A percentile compares a stretch with the other conserved stretches of the same genome.
phyloP scores from a whole-genome alignment of 257 asterid species.

The Fraxinus excelsior region DNA sequence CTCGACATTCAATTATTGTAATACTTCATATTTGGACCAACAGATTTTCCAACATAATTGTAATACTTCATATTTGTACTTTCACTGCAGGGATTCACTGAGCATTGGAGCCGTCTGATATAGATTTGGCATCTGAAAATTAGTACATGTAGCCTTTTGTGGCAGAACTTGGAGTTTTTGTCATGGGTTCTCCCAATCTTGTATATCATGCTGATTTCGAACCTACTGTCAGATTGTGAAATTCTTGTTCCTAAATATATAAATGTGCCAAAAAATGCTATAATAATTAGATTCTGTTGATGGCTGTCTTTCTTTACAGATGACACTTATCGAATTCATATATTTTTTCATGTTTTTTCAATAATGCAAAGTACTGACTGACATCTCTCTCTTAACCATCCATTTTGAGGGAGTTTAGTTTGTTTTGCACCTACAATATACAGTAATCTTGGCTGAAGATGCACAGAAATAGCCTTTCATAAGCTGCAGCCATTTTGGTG shows the following conservation, averaged over 20 bases:
- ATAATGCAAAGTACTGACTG: background rate
- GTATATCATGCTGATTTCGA: background rate
- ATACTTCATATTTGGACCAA: too few species aligned
- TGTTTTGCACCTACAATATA: background rate
- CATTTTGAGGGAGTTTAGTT: background rate
- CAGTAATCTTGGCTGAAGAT: conserved; percentile 42
- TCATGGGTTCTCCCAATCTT: conserved; percentile 15
- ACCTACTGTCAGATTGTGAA: background rate
- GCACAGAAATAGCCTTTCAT: conserved; percentile 72
- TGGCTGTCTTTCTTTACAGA: background rate
- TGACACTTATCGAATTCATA: background rate
- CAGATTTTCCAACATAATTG: background rate
- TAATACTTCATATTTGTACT: background rate
- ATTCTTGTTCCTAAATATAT: background rate
- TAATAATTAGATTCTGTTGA: background rate
- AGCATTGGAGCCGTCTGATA: conserved; percentile 26
- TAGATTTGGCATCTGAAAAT: background rate
- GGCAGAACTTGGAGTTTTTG: conserved; percentile 33
- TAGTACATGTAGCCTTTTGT: conserved; percentile 17
- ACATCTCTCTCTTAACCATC: background rate
- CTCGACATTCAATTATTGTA: background rate
- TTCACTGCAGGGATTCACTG: conserved; percentile 34
- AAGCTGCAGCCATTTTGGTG: conserved; percentile 75
- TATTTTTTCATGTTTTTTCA: background rate
- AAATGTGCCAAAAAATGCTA: background rate